These are phyloP conservation scores for Beauveria bassiana DNA, from an alignment of 2,329 filamentous ascomycete genomes.

Conservation along the genomic window DNA sequence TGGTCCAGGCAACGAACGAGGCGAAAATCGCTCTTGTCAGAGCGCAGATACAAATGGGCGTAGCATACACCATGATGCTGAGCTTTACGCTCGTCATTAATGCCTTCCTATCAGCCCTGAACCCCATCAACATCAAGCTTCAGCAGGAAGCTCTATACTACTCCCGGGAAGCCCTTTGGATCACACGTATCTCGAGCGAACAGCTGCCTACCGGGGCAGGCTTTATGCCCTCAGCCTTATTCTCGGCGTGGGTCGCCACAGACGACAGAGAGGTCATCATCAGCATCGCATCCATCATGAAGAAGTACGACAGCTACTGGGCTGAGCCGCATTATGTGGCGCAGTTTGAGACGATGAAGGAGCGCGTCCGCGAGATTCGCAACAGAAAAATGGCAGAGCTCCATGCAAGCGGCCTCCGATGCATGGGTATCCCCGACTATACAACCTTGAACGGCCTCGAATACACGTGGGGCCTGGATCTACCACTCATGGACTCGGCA, in stretches of 20 bases:
- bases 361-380: background rate
- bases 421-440: slow-evolving; percentile 4
- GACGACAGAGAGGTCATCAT: slow-evolving; percentile 20
- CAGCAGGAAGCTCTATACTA: slow-evolving; percentile 15
- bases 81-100: slow-evolving; percentile 18
- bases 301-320: slow-evolving; percentile 18
- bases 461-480: background rate
- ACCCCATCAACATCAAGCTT: slow-evolving; percentile 5
- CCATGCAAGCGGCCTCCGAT: background rate
- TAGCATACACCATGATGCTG: slow-evolving; percentile 16
- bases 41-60: slow-evolving; percentile 7
- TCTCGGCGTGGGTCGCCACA: slow-evolving; percentile 19
- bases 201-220: slow-evolving; percentile 22
- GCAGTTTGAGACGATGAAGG: slow-evolving; percentile 3
- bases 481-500: background rate
- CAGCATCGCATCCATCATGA: slow-evolving; percentile 12
- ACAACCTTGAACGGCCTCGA: background rate
- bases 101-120: slow-evolving; percentile 17
- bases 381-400: background rate
- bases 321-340: slow-evolving; percentile 9
- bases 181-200: slow-evolving; percentile 16
- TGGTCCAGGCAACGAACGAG: background rate
- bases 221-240: slow-evolving; percentile 20
- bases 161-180: slow-evolving; percentile 18
- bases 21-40: background rate